Base-by-base conservation (phyloP, 805 yeast species). In the Kodamaea kakaduensis region DNA sequence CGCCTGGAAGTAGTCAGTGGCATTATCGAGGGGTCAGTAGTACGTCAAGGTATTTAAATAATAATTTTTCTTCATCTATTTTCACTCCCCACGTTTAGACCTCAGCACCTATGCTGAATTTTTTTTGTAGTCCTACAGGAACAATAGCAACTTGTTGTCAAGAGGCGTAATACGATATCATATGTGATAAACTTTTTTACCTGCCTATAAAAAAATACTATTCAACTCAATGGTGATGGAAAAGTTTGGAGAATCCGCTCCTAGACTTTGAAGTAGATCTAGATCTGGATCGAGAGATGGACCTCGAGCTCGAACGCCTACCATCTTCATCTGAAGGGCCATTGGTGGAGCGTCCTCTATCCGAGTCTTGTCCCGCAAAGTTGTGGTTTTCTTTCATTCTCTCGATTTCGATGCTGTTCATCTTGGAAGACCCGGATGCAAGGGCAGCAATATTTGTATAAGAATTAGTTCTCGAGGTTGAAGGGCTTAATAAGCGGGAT, bases 231-330 rank as follows among this genome's bases (percentile, higher is more conserved):
- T 13, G 17, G 12, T 26, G 22, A 31, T 46, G 46, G 38, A 51
- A 46, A 25, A 45, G 34, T 36, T 46, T 40, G 34, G 51, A 37
- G 25, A 48, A 40, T 18, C 45, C 46, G n/a, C n/a, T n/a, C 31
- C 47, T 41, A 7, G 52, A 39, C 30, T 34, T 42, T 10, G 54
- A 40, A 1, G 42, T 31, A 5, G 53, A 44, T 17, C 53, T 36
- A 3, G 52, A 44, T 20, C 55, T 35, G 7, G 50, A 38, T 8
- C 34, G 19, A 15, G 33, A 31, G 10, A 9, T 4, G 6, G 27
- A 25, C 15, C 24, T 17, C 25, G 32, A 30, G 13, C 20, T 23
- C 3, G 35, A 32, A 8, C 28, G 23, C 21, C 9, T 20, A 3
- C 20, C 7, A 18, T 13, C 19, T 16, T 12, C 6, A 9, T 20